Evolutionary conservation across 805 yeast genomes (phyloP).

Genomic region (Barnettozyma salicaria): DNA sequence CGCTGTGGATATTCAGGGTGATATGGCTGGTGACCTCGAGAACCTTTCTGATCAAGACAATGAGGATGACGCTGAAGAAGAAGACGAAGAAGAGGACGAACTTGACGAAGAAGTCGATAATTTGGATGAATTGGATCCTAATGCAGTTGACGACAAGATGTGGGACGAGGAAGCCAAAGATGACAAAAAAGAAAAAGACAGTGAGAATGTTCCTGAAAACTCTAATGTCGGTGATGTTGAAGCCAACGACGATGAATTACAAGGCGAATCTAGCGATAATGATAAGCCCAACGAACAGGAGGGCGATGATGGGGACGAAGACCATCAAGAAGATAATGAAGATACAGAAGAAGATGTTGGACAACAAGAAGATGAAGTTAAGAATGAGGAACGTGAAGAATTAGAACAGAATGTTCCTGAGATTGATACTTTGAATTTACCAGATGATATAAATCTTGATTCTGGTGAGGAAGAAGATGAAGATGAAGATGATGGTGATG

Average conservation of each 20-base stretch:
- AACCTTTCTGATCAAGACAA: slow-evolving; percentile 67
- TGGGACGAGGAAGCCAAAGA: slow-evolving; percentile 91
- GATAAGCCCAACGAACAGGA: slow-evolving; percentile 30
- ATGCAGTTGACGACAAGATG: slow-evolving; percentile 94
- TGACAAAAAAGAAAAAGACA: slow-evolving; percentile 72
- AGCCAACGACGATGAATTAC: slow-evolving; percentile 34
- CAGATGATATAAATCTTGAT: slow-evolving; percentile 88
- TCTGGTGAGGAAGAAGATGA: slow-evolving; percentile 59
- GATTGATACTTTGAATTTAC: slow-evolving; percentile 79
- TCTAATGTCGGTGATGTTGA: slow-evolving; percentile 41
- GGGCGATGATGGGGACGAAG: slow-evolving; percentile 31
- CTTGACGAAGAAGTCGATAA: slow-evolving; percentile 87
- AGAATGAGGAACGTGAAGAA: slow-evolving; percentile 60
- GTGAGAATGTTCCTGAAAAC: slow-evolving; percentile 62
- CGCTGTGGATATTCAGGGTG: slow-evolving; percentile 93
- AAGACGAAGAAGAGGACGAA: slow-evolving; percentile 62
- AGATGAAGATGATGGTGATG: slow-evolving; percentile 36
- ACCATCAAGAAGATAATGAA: slow-evolving; percentile 32
- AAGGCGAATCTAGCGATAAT: slow-evolving; percentile 31
- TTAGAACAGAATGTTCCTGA: slow-evolving; percentile 75
- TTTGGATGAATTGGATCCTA: slow-evolving; percentile 84
- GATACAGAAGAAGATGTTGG: slow-evolving; percentile 70
- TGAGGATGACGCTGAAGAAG: slow-evolving; percentile 44
- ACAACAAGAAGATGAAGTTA: slow-evolving; percentile 75
- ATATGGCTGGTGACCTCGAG: slow-evolving; percentile 91